Conservation (phyloP, 768 basidiomycete genomes). For the Suillus discolor region DNA sequence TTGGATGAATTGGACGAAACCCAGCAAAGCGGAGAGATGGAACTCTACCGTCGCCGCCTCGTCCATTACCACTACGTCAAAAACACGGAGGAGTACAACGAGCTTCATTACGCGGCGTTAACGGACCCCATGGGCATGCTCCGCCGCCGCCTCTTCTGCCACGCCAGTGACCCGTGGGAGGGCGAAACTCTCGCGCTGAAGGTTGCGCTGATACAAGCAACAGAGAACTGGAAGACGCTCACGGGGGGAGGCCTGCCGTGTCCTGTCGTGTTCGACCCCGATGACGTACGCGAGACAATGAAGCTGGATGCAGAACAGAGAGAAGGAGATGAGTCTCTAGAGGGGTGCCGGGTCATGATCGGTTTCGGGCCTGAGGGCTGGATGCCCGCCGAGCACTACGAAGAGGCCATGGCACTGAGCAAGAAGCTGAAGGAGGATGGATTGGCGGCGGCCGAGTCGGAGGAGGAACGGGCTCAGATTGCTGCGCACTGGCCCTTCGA, state of each 20-base stretch:
- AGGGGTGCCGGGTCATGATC: constrained; percentile 27
- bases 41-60: constrained; percentile 47
- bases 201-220: constrained; percentile 45
- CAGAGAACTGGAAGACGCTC: constrained; percentile 45
- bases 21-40: constrained; percentile 33
- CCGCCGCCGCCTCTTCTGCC: constrained; percentile 43
- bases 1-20: constrained; percentile 42
- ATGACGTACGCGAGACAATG: constrained; percentile 46
- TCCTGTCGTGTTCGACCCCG: constrained; percentile 47
- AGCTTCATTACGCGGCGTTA: constrained; percentile 42
- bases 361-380: constrained; percentile 44
- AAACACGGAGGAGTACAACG: constrained; percentile 47
- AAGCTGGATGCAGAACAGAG: constrained; percentile 35
- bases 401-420: constrained; percentile 35
- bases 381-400: constrained; percentile 46
- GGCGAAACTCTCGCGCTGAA: constrained; percentile 52
- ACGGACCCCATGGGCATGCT: constrained; percentile 39
- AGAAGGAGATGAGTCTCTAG: constrained; percentile 33
- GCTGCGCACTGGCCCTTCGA: constrained; percentile 47
- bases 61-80: constrained; percentile 52
- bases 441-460: constrained; percentile 33
- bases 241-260: constrained; percentile 41
- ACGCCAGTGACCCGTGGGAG: constrained; percentile 51
- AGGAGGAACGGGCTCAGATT: constrained; percentile 41
- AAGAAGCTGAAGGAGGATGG: constrained; percentile 37